Base-by-base conservation (phyloP, 345 rosid genomes). In the Citrus unshiu region DNA sequence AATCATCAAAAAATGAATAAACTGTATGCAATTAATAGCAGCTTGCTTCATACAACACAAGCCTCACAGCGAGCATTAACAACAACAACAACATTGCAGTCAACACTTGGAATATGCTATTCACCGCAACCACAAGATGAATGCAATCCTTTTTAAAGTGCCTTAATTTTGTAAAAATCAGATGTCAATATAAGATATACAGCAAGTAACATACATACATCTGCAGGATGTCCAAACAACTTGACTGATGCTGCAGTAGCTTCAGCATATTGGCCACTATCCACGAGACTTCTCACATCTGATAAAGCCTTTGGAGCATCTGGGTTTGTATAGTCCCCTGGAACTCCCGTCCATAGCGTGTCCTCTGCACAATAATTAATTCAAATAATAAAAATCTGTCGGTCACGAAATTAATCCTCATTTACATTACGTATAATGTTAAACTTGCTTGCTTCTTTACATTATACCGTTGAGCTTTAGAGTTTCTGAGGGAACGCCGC, bases 281-380 rank as follows among this genome's bases (percentile, higher is more conserved):
- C 91, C 39, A 95, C 95, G 40, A 95, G 95, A 68, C 76, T 83
- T 85, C 98, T 89, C 64, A 95, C 97, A 80, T 78, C 78, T 19
- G 88, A 78, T n/a, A 90, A 84, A 68, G 92, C 97, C 80, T 78
- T 87, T 2, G 88, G 93, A 6, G 89, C 97, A 66, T 84, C 81
- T 3, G 91, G 91, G 74, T 93, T 81, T 8, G 93, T 87, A 58
- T 92, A 93, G 70, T 88, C 79, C n/a, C 89, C 90, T 4, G 98
- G 96, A 57, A 70, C 85, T 65, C 99, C 98, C 9, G 97, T 93
- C 98, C 98, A 93, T 12, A 93, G 87, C 5, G 98, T 91, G 74
- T 93, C 98, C 88, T 92, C 96, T 95, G 70, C 77, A 86, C 69
- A 65, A 75, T 2, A 73, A 75, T 60, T 2, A 73, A 75, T 60